A percentile compares a stretch with the other conserved stretches of the same genome.
phyloP scores from a whole-genome alignment of 2,329 filamentous ascomycete species.

The Cyclaneusma minus region DNA sequence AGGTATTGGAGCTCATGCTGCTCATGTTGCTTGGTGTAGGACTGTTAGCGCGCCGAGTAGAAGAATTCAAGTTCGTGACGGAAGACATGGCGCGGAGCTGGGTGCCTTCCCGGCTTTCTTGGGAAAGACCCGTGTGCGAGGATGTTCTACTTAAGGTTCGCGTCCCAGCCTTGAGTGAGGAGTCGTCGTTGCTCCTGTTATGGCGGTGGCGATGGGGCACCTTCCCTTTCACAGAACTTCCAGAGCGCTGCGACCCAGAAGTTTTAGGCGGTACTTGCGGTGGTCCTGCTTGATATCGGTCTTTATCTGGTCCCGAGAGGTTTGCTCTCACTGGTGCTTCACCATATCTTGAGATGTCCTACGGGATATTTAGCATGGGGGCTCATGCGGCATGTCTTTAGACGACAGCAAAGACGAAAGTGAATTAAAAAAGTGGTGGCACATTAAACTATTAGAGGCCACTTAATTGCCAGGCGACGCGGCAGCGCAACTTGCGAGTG shows the following conservation, averaged over 20 bases:
- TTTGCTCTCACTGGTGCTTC: conserved; percentile 62
- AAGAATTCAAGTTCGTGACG: no score
- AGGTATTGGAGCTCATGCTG: conserved; percentile 29
- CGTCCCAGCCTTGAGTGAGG: no score
- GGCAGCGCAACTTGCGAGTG: no score
- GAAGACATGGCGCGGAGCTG: conserved; percentile 19
- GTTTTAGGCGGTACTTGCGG: conserved; percentile 40
- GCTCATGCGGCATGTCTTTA: no score
- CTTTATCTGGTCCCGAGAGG: conserved; percentile 52
- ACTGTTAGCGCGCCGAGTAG: conserved; percentile 56
- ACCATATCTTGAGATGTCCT: conserved; percentile 64
- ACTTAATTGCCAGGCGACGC: no score
- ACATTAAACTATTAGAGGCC: no score
- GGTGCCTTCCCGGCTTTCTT: conserved; percentile 42
- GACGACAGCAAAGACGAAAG: no score
- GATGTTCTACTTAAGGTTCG: no score
- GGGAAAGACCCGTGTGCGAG: no score
- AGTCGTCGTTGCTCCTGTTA: conserved; percentile 53
- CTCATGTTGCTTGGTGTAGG: conserved; percentile 66
- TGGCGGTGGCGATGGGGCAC: conserved; percentile 50
- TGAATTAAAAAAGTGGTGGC: no score
- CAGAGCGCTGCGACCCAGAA: conserved; percentile 45
- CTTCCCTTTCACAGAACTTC: conserved; percentile 42
- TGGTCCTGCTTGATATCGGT: conserved; percentile 41
- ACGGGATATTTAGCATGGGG: conserved; percentile 2